Base-by-base conservation (phyloP, 1,139 yeast species). In the Pichia sp. region DNA sequence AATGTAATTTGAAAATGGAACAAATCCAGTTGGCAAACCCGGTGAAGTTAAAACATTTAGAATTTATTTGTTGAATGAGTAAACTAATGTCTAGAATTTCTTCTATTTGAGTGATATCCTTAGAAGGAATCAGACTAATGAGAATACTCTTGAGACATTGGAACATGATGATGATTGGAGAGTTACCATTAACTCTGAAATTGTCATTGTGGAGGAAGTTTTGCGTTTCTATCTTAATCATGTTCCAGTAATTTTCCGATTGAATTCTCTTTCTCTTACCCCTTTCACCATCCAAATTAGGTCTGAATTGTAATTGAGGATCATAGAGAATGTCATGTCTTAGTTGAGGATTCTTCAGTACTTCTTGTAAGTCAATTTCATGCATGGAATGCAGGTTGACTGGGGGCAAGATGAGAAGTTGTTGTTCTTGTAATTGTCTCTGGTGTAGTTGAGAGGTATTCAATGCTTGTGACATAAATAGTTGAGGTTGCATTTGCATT, bases 251-350 rank as follows among this genome's bases (percentile, higher is more conserved):
- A 51, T 72, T 77, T 52, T 83, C 94, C 33, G 87, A 80, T 30
- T 80, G 67, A 39, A 71, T 62, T 57, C 79, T 80, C 67, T 86
- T 85, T 44, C 87, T 70, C 48, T 77, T 69, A 26, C 95, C 96
- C 38, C 95, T 66, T 59, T 85, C 95, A 35, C 96, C 94, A 58
- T 87, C 94, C 49, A 86, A 64, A 56, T 88, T 84, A 28, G 96
- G 96, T 50, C 96, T 71, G 59, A 87, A 87, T 64, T 87, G 96
- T 41, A 88, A 68, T 55, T 84, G 86, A 14, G 96, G 94, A 61
- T 88, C 96, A 56, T 88, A 88, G 20, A 86, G 69, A 40, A 88
- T 85, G 55, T 88, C 97, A 57, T 88, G 97, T 45, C 97, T 74
- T 41, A 88, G 67, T 59, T 86, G 96, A 8, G 96, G 96, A 59